These are phyloP conservation scores for Ormosia emarginata DNA, from an alignment of 306 rosid genomes.

Conservation along the genomic window DNA sequence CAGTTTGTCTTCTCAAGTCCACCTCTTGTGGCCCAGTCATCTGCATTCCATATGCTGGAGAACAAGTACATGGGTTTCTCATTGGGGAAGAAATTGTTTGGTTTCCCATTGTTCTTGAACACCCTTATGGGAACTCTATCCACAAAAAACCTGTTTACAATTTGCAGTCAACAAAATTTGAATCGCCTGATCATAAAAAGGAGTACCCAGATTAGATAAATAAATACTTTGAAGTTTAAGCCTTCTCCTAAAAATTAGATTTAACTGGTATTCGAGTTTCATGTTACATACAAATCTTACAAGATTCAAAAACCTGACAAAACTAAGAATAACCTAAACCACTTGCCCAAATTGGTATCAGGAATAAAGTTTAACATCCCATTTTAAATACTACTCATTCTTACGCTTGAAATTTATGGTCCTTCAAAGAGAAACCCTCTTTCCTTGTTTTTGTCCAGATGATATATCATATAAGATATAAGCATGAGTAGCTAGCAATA, in stretches of 20 bases:
- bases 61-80: slow-evolving; percentile 94
- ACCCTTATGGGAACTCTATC: slow-evolving; percentile 75
- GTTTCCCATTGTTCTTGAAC: slow-evolving; percentile 70
- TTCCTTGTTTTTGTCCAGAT: no score
- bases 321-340: no score
- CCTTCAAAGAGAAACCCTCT: no score
- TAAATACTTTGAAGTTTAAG: no score
- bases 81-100: slow-evolving; percentile 76
- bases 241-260: background rate
- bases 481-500: no score
- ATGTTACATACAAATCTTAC: background rate
- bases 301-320: no score
- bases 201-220: no score
- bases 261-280: background rate
- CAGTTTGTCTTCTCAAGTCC: slow-evolving; percentile 95
- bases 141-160: slow-evolving; percentile 67
- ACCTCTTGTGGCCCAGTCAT: slow-evolving; percentile 97
- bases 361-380: no score
- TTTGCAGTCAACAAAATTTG: background rate
- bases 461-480: no score
- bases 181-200: background rate
- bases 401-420: no score
- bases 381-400: no score
- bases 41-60: slow-evolving; percentile 97
- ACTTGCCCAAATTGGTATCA: no score